A percentile compares a stretch with the other conserved stretches of the same genome.
Evolutionary conservation across 2,329 filamentous ascomycete genomes (phyloP).

Genomic region (Penicillium decumbens): DNA sequence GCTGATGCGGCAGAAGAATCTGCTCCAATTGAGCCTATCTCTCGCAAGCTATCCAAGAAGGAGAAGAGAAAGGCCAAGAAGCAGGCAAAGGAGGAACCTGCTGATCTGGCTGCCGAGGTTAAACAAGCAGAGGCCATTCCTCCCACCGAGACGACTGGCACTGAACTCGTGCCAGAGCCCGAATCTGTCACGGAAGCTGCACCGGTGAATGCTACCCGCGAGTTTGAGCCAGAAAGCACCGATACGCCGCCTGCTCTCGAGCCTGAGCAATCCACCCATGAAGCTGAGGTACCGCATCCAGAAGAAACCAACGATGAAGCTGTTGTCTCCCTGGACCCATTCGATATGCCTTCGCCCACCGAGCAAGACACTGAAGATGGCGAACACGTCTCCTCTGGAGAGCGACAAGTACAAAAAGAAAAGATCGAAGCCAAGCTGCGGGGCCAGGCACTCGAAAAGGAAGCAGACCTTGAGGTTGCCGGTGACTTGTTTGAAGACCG

Average conservation of each 20-base stretch:
- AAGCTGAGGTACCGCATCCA: not conserved
- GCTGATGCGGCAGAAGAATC: conserved; percentile 9
- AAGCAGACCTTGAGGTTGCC: conserved; percentile 1
- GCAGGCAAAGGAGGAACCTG: conserved; percentile 15
- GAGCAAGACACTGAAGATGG: not conserved
- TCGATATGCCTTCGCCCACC: not conserved
- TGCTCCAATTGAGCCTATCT: conserved; percentile 9
- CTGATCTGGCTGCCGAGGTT: conserved; percentile 2
- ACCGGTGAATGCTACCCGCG: not conserved
- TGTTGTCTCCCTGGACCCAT: not conserved
- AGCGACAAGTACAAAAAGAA: not conserved
- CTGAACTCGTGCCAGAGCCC: not conserved
- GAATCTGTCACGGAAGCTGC: not conserved
- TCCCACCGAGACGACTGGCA: not conserved
- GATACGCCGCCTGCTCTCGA: not conserved
- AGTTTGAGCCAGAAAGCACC: not conserved
- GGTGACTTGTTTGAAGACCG: not conserved
- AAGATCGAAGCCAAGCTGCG: not conserved
- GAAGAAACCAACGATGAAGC: not conserved
- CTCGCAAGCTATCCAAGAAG: conserved; percentile 35
- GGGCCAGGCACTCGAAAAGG: not conserved
- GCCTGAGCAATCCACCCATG: not conserved
- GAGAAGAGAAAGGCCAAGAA: conserved; percentile 35
- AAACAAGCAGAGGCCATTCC: not conserved
- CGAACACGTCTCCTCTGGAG: not conserved